These are phyloP conservation scores for Colletotrichum somersetense DNA, from an alignment of 2,329 filamentous ascomycete genomes.

Conservation along the genomic window DNA sequence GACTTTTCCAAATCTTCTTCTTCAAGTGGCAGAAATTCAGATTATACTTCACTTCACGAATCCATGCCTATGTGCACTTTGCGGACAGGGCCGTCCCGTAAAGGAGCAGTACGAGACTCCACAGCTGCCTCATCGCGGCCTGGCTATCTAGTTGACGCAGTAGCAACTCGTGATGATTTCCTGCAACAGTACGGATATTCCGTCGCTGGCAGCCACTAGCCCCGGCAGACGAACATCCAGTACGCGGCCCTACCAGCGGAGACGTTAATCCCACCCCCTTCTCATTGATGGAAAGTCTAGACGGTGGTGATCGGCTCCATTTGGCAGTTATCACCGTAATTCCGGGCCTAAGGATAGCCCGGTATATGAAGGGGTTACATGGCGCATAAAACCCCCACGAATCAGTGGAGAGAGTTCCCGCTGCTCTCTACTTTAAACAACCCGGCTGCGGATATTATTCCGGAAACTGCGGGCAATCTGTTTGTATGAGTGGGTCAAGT, in stretches of 20 bases:
- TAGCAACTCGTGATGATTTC: constrained; percentile 19
- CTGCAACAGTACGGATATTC: constrained; percentile 17
- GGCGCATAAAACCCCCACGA: constrained; percentile 34
- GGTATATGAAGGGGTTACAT: constrained; percentile 36
- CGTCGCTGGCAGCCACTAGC: constrained; percentile 24
- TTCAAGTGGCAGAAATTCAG: constrained; percentile 31
- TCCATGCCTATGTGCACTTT: constrained; percentile 5
- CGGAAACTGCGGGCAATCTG: constrained; percentile 9
- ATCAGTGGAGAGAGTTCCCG: constrained; percentile 29
- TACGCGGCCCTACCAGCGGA: constrained; percentile 36
- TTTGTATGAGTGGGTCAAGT: constrained; percentile 3
- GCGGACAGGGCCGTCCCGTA: constrained; percentile 5
- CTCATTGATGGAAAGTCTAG: constrained; percentile 29
- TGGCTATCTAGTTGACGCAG: no score
- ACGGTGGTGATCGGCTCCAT: constrained; percentile 7
- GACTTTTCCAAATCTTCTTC: neutral
- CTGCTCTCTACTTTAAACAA: constrained; percentile 27
- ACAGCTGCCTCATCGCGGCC: constrained; percentile 15
- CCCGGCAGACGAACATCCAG: neutral
- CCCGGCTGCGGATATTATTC: constrained; percentile 21
- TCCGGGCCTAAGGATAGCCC: constrained; percentile 11
- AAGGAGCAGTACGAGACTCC: constrained; percentile 11
- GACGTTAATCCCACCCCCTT: neutral
- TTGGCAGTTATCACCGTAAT: constrained; percentile 24
- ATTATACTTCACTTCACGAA: neutral